Percentiles rank a stretch among this genome's conserved stretches.
Conservation (phyloP, 257 asterid genomes). For the Knoxia roxburghii region DNA sequence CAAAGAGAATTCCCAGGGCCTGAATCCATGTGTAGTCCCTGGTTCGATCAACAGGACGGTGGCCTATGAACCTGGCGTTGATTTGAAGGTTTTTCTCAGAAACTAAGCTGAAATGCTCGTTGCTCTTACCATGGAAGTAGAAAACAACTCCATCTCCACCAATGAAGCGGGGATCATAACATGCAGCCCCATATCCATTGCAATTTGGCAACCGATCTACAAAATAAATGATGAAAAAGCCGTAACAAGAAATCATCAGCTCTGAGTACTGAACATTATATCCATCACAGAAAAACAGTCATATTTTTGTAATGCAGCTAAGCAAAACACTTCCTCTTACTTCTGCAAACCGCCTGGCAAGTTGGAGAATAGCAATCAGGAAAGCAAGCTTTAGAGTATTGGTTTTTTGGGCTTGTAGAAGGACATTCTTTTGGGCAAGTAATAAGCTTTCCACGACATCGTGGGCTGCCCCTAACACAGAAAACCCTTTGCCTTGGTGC, state of each 20-base stretch:
- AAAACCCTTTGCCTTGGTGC: not conserved
- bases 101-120: conserved; percentile 20
- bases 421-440: conserved; percentile 56
- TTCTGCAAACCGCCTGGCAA: conserved; percentile 15
- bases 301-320: no score
- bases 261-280: not conserved
- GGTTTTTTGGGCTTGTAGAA: conserved; percentile 13
- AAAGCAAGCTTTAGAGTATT: conserved; percentile 45
- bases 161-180: conserved; percentile 22
- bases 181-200: conserved; percentile 23
- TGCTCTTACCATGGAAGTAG: conserved; percentile 27
- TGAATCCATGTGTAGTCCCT: conserved; percentile 75
- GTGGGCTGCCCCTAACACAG: not conserved
- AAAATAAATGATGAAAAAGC: not conserved
- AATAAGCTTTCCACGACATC: not conserved
- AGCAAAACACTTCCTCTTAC: no score
- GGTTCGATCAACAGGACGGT: conserved; percentile 35
- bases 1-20: conserved; percentile 43
- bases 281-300: no score
- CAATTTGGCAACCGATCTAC: conserved; percentile 20
- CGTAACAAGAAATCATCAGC: not conserved
- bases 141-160: conserved; percentile 22
- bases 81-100: conserved; percentile 38
- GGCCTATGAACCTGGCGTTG: conserved; percentile 67
- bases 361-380: conserved; percentile 40